Base-by-base conservation (phyloP, 2,329 filamentous ascomycete genomes). In the Reticulascus tulasneorum region DNA sequence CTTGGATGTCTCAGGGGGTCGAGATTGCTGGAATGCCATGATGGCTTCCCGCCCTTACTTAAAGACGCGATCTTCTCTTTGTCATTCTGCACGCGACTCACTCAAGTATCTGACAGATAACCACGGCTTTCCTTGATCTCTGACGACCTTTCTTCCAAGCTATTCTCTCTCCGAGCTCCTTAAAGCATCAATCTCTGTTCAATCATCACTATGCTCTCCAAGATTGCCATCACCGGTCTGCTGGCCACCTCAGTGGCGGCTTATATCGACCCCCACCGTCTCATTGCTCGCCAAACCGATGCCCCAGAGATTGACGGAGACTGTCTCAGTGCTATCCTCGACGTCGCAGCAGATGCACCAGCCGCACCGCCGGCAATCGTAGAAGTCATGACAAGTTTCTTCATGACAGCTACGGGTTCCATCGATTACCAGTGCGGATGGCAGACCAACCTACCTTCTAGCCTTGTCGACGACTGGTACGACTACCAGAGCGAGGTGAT, bases 351-450 rank as follows among this genome's bases (percentile, higher is more conserved):
- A 7, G 25, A 28, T 7, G 33, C 33, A 6, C 33, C 33, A 13
- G n/a, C 17, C 13, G 25, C 33, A n/a, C 33, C 33, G 11, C 9
- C 33, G 2, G 33, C 28, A 16, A 35, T 35, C 23, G 16, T 20
- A n/a, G 33, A 35, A 19, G 26, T 35, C 33, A 28, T 29, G 24
- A 28, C 33, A 6, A 21, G 24, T 20, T 28, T 23, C 25, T 35
- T 29, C 19, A 28, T 29, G 25, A 29, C 33, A 16, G 24, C 24
- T 21, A 35, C 24, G 8, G 25, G 17, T 15, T 13, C 26, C n/a
- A 15, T n/a, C 19, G 20, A 20, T 16, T 18, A 19, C 9, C 21
- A n/a, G 15, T 35, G 33, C 25, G 33, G 24, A 19, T 35, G 33
- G 33, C 33, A 35, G 33, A 29, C 33, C 6, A 16, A 15, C 19